Conservation (phyloP, 2,329 filamentous ascomycete species). For the Apiospora hydei region DNA sequence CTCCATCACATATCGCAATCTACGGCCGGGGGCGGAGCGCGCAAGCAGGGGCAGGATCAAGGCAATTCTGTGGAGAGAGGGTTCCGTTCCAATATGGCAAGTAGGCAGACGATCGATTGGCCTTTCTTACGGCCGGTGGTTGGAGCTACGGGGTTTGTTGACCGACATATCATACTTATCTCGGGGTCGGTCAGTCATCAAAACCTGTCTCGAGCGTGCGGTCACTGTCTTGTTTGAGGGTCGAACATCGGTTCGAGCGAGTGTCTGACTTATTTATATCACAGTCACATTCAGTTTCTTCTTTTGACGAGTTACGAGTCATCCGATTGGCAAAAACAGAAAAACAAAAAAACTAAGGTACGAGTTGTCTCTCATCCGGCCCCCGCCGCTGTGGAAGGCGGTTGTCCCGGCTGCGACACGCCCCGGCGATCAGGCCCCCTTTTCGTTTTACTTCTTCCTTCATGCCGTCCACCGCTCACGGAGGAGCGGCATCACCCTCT, state of each 20-base stretch:
- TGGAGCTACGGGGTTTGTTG: neutral
- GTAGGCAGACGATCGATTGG: neutral
- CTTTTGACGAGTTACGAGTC: neutral
- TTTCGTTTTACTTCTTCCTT: neutral
- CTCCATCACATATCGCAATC: neutral
- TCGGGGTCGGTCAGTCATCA: neutral
- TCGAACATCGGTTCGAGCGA: neutral
- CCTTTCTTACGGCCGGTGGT: slow-evolving; percentile 9
- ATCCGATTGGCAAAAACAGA: neutral
- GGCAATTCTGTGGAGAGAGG: neutral
- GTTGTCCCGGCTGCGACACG: neutral
- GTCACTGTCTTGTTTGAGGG: slow-evolving; percentile 15
- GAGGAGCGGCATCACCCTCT: neutral
- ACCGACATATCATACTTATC: neutral
- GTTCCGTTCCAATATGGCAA: neutral
- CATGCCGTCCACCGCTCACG: neutral
- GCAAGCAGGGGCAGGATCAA: neutral
- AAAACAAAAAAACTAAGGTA: neutral
- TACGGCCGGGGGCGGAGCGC: neutral
- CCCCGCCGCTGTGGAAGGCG: neutral
- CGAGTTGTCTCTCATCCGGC: slow-evolving; percentile 1
- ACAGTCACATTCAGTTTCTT: neutral
- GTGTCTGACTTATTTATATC: slow-evolving; percentile 20
- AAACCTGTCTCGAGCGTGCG: neutral
- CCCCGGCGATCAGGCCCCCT: neutral